phyloP scores from a whole-genome alignment of 2,329 filamentous ascomycete genomes.

The Cytospora leucostoma region DNA sequence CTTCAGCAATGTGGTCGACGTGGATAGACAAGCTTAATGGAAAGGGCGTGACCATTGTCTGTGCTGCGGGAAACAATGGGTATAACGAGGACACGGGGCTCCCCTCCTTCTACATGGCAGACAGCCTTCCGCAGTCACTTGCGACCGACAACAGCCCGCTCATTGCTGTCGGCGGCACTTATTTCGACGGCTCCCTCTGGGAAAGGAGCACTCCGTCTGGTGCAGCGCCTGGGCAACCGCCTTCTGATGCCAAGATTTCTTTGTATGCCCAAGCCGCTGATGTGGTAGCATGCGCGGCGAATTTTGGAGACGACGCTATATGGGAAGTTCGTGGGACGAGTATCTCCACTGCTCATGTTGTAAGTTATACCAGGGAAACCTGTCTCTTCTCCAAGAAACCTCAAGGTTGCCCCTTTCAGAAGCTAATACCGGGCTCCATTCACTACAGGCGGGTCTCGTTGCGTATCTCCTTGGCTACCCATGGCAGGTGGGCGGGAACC shows the following conservation, averaged over 20 bases:
- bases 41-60: slow-evolving; percentile 1
- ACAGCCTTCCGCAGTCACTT: neutral
- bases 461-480: slow-evolving; percentile 18
- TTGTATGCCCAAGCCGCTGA: slow-evolving; percentile 14
- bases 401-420: no score
- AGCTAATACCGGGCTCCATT: neutral
- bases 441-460: slow-evolving; percentile 15
- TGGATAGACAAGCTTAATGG: neutral
- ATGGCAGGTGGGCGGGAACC: slow-evolving; percentile 3
- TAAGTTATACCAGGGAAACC: neutral
- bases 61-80: slow-evolving; percentile 3
- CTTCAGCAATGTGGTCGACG: no score
- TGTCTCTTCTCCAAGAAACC: no score
- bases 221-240: neutral
- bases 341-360: neutral
- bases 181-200: slow-evolving; percentile 13
- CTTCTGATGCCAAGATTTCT: slow-evolving; percentile 2
- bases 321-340: no score
- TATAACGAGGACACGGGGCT: neutral
- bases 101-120: neutral
- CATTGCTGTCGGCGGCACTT: slow-evolving; percentile 17
- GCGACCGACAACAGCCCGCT: slow-evolving; percentile 2
- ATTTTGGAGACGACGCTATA: no score
- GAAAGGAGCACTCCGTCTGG: slow-evolving; percentile 11
- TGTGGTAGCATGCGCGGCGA: slow-evolving; percentile 2